These are phyloP conservation scores for Exophiala sideris DNA, from an alignment of 2,329 filamentous ascomycete species.

Conservation along the genomic window DNA sequence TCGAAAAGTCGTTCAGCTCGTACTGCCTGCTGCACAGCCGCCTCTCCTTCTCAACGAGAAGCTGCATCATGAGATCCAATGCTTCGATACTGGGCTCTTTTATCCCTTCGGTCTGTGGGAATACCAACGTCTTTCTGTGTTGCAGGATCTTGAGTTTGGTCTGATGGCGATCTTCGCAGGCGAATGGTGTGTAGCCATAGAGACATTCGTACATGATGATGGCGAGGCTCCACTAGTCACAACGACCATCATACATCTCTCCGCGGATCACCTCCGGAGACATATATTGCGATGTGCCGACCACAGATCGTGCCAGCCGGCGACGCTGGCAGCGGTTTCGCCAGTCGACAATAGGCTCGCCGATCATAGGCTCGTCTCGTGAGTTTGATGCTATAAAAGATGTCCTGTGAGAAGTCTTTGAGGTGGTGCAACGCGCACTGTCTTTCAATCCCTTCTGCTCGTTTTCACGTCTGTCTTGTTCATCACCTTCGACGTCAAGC, in stretches of 20 bases:
- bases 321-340: constrained; percentile 67
- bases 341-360: constrained; percentile 63
- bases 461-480: constrained; percentile 62
- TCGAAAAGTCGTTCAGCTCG: constrained; percentile 57
- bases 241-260: constrained; percentile 81
- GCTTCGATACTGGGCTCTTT: constrained; percentile 55
- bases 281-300: constrained; percentile 98
- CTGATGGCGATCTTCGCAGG: constrained; percentile 72
- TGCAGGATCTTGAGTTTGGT: constrained; percentile 84
- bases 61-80: constrained; percentile 68
- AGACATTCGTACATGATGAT: constrained; percentile 93
- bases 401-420: too few relatives aligned
- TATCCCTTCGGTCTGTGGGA: constrained; percentile 56
- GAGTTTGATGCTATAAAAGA: background rate
- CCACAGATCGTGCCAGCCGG: constrained; percentile 75
- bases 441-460: constrained; percentile 38
- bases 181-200: constrained; percentile 87
- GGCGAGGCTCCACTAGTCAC: constrained; percentile 96
- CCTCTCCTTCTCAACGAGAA: constrained; percentile 70
- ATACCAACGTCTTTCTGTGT: constrained; percentile 66
- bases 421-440: constrained; percentile 17
- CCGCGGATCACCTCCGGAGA: constrained; percentile 87
- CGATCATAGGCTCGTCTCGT: constrained; percentile 16
- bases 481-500: constrained; percentile 70
- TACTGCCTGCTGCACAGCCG: constrained; percentile 77